Evolutionary conservation across 2,329 filamentous ascomycete genomes (phyloP).

Genomic region (Fusarium protoensiforme): DNA sequence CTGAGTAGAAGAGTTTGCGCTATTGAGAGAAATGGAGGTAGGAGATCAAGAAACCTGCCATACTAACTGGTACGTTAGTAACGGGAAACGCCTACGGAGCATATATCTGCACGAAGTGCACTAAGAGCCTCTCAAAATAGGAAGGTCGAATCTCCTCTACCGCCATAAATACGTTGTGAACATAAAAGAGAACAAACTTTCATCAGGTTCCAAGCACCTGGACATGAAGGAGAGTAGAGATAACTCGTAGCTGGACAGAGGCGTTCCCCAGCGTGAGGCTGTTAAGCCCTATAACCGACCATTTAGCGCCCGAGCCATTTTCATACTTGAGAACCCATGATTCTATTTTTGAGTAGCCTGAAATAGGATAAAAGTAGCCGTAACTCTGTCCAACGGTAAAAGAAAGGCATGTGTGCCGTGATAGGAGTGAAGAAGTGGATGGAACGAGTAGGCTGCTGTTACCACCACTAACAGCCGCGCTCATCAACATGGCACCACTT

Average conservation of each 20-base stretch:
- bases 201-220: not conserved
- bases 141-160: not conserved
- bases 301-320: not conserved
- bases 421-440: too few relatives aligned
- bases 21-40: not conserved
- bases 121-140: not conserved
- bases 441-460: not conserved
- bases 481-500: not conserved
- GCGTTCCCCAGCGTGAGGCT: not conserved
- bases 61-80: not conserved
- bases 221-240: not conserved
- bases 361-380: too few relatives aligned
- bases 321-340: too few relatives aligned
- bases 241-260: not conserved
- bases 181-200: rapidly evolving
- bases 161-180: not conserved
- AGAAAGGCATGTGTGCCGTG: not conserved
- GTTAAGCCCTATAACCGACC: not conserved
- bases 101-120: not conserved
- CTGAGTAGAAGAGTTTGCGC: not conserved
- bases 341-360: too few relatives aligned
- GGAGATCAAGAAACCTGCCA: not conserved
- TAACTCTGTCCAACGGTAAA: not conserved
- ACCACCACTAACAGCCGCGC: not conserved
- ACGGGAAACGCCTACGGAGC: not conserved